phyloP scores from a whole-genome alignment of 371 early-diverging fungal genomes.

The Mucor indicus region DNA sequence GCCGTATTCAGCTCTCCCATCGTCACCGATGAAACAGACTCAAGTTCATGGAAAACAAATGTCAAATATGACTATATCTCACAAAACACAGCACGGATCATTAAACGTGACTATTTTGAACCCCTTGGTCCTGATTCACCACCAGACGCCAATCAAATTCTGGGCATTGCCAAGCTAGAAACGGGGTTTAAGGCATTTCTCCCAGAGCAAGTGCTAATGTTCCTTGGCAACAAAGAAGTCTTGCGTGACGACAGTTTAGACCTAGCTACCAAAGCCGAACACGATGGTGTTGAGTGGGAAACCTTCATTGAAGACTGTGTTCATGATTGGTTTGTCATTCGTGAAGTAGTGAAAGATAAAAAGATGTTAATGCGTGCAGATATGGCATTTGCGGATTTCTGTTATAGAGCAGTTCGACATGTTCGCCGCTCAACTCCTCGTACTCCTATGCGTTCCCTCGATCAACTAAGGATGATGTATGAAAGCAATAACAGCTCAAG shows the following conservation, averaged over 20 bases:
- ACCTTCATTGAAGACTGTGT: conserved; percentile 37
- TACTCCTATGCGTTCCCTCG: conserved; percentile 20
- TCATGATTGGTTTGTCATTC: conserved; percentile 47
- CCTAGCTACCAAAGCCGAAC: conserved; percentile 33
- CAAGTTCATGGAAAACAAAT: conserved; percentile 39
- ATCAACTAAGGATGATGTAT: conserved; percentile 7
- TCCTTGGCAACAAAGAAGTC: conserved; percentile 37
- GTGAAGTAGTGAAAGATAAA: conserved; percentile 44
- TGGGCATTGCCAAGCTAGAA: conserved; percentile 35
- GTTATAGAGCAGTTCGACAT: conserved; percentile 26
- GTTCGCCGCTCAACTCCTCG: background rate
- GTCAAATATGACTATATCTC: conserved; percentile 39
- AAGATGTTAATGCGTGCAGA: conserved; percentile 31
- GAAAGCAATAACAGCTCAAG: background rate
- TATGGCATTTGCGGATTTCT: conserved; percentile 32
- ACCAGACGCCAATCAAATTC: conserved; percentile 14
- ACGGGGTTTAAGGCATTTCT: conserved; percentile 37
- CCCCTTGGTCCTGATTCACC: conserved; percentile 22
- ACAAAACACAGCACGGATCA: conserved; percentile 34
- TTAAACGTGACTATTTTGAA: conserved; percentile 42
- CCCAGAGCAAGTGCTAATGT: conserved; percentile 29
- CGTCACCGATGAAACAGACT: conserved; percentile 40
- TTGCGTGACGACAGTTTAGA: conserved; percentile 39
- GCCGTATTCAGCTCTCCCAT: conserved; percentile 37
- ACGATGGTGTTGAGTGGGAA: conserved; percentile 34